Evolutionary conservation across 2,329 filamentous ascomycete genomes (phyloP), one percentile per base, ranked within the genome.

Genomic region (Beauveria australis): DNA sequence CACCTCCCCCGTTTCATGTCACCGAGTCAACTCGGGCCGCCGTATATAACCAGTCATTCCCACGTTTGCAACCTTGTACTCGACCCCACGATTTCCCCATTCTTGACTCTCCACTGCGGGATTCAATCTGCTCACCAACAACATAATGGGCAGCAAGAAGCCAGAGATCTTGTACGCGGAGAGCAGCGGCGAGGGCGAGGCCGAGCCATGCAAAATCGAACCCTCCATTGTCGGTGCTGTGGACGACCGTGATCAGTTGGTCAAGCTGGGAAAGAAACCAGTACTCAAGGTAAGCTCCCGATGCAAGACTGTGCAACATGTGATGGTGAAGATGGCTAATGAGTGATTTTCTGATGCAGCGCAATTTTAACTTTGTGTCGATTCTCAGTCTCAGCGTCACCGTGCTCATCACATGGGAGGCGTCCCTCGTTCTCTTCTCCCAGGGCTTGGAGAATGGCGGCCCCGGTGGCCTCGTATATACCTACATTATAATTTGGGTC

Each of bases 391-490:
- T 80, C 63, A 73, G 75, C 4, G 75, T 74, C 58, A 76, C 78
- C 28, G 69, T 78, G 37, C 74, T 79, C 66, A 75, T 74, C 51
- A 79, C 79, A 0, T 82, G 79, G 79, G 79, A 81, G 66, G 14
- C 19, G 14, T 66, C 64, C 53, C 71, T 71, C 3, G 67, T 66
- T 10, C 60, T 67, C 10, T 69, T 70, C 28, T 58, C 61, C 7
- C 61, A 62, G 33, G 68, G 67, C 6, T 67, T 75, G 14, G 48
- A 67, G 6, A 79, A 79, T 66, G 79, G 79, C 33, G 80, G 79
- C 30, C 75, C 75, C 16, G 77, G 75, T 9, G 79, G 79, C 24
- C 71, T 81, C n/a, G 74, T 82, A 49, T 82, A 77, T 73, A 73
- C 76, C 6, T 80, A 75, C 61, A 61, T 80, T 1, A 67, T 77